Conservation (phyloP, 768 basidiomycete species). For the Lactarius pseudohatsudake region DNA sequence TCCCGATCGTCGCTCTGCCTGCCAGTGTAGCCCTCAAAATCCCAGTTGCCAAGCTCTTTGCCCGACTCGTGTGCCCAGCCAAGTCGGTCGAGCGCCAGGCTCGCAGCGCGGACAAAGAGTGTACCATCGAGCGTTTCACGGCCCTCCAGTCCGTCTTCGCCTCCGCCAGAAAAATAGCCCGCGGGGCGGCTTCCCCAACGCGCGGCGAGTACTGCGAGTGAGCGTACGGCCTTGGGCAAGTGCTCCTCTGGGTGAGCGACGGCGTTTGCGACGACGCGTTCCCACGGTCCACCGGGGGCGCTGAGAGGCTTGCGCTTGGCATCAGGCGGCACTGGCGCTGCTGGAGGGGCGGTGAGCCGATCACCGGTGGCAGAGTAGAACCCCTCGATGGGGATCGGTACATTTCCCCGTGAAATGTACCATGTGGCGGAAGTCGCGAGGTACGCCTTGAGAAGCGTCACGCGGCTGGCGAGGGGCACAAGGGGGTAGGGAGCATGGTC, state of each 20-base stretch:
- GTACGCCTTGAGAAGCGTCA: constrained; percentile 57
- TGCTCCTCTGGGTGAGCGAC: constrained; percentile 62
- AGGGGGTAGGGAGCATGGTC: constrained; percentile 25
- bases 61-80: constrained; percentile 28
- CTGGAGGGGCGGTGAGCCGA: constrained; percentile 31
- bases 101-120: constrained; percentile 59
- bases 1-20: neutral
- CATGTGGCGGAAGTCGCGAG: constrained; percentile 50
- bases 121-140: constrained; percentile 58
- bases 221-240: constrained; percentile 49
- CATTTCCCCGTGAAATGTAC: constrained; percentile 60
- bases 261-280: constrained; percentile 51
- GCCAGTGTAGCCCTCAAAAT: constrained; percentile 4
- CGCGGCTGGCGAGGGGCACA: constrained; percentile 43
- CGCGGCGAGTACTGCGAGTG: constrained; percentile 47
- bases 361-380: constrained; percentile 43
- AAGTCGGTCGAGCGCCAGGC: constrained; percentile 44
- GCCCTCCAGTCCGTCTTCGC: constrained; percentile 42
- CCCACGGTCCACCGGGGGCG: constrained; percentile 45
- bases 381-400: constrained; percentile 46
- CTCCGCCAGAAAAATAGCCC: constrained; percentile 34
- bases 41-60: constrained; percentile 10
- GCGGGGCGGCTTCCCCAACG: constrained; percentile 48
- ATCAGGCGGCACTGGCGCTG: constrained; percentile 30
- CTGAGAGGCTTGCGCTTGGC: constrained; percentile 16